Evolutionary conservation across 2,329 filamentous ascomycete genomes (phyloP), one percentile per base, ranked within the genome.

Genomic region (Dothideomycetidae sp.): DNA sequence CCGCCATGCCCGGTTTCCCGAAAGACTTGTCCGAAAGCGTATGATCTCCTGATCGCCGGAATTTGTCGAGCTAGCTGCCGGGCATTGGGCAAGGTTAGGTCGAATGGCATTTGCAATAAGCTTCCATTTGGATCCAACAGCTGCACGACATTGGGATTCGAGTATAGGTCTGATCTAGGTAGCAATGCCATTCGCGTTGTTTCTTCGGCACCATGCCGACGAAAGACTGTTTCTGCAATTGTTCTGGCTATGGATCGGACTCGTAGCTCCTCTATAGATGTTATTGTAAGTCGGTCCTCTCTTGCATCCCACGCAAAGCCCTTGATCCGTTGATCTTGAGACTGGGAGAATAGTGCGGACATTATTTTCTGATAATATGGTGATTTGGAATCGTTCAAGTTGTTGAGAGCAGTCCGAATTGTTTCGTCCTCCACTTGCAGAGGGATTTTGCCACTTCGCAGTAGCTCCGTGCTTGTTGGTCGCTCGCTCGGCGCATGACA

Each of bases 391-490:
- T 93, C 82, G 0, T 80, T 78, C 15, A 96, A 60, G 15, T 82
- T 80, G 40, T 81, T 79, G 33, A 96, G 70, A 3, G 83, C 82
- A 44, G 84, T 75, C 42, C 82, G 74, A 43, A 93, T 85, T 1
- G 81, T 84, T 56, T 94, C 88, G 50, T 88, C 86, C 56, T 94
- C 86, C 60, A 93, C 83, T 52, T 90, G 83, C 5, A 93, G 71
- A 0, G 90, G 90, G 4, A 98, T 68, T 51, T 85, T 85, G 13
- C 83, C 83, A 50, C 81, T 86, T 44, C 82, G 78, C 2, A 96
- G 64, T 9, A 98, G 71, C 42, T 93, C 85, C 1, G 71, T 66
- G 42, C 82, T 86, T 13, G 79, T 83, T 1, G 88, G 90, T 2
- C 90, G 73, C 48, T 86, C 76, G 44, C 76, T 81, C 1, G 86